Evolutionary conservation across 2,329 filamentous ascomycete genomes (phyloP).

Genomic region (Talaromyces sp.): DNA sequence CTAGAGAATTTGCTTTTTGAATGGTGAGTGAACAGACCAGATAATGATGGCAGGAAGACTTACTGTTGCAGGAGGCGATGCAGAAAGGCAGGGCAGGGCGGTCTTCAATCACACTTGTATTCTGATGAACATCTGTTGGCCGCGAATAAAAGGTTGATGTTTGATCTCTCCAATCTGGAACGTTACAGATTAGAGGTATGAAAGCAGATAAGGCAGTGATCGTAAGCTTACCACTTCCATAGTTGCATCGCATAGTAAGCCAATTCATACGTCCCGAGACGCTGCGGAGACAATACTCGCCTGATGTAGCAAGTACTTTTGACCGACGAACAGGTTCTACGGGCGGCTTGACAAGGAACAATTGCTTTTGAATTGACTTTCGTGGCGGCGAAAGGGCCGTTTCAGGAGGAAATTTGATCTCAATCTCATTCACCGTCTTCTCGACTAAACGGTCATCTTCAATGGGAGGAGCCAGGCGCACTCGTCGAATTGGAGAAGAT

Average conservation of each 20-base stretch:
- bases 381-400: slow-evolving; percentile 7
- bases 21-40: slow-evolving; percentile 17
- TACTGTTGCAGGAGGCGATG: slow-evolving; percentile 63
- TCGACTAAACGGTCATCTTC: slow-evolving; percentile 31
- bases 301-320: slow-evolving; percentile 34
- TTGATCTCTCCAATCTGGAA: slow-evolving; percentile 55
- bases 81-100: slow-evolving; percentile 60
- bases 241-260: slow-evolving; percentile 34
- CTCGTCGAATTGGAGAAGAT: slow-evolving; percentile 47
- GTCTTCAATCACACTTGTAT: slow-evolving; percentile 39
- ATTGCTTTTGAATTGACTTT: slow-evolving; percentile 16
- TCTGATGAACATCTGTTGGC: slow-evolving; percentile 52
- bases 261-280: slow-evolving; percentile 31
- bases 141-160: slow-evolving; percentile 59
- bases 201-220: background rate
- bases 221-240: slow-evolving; percentile 35
- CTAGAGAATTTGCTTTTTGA: slow-evolving; percentile 56
- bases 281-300: slow-evolving; percentile 39
- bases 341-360: slow-evolving; percentile 19
- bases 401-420: slow-evolving; percentile 13
- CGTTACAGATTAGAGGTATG: background rate
- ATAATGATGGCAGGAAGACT: slow-evolving; percentile 27
- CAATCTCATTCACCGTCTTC: slow-evolving; percentile 28
- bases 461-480: slow-evolving; percentile 32
- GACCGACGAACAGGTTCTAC: slow-evolving; percentile 37